Evolutionary conservation across 106 monocot genomes (phyloP), one percentile per base, ranked within the genome.

Genomic region (Acanthochlamys bracteata): DNA sequence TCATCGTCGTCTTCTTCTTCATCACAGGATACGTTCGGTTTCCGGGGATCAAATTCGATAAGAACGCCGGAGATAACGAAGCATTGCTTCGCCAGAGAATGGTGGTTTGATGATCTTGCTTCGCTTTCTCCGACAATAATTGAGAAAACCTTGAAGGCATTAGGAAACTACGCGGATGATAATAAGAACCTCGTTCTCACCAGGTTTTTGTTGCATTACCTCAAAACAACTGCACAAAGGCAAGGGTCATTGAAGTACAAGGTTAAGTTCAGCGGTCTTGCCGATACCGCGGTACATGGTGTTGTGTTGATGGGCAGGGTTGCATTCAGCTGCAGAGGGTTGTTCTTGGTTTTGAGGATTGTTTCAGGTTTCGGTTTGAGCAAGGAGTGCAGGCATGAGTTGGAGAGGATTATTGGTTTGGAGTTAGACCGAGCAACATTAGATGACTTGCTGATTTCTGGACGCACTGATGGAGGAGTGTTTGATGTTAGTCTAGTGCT

Each of bases 401-500:
- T 99, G 25, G 98, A 99, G 81, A 73, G 74, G 61, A 58, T 92
- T 69, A 92, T 92, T 41, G 98, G 98, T 0, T 45, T 75, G 20
- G 59, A 66, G 74, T 73, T 99, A 2, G 88, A 89, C 53, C 76
- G 76, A 68, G 92, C 98, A 14, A 85, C 85, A 14, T 59, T 99
- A 61, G 98, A 99, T 57, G 98, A 99, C 56, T 69, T 99, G 25
- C 66, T 99, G 68, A 79, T 99, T 15, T 82, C 85, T 2, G 98
- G 89, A 11, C 64, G 70, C 11, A 71, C 62, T 12, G 74, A 68
- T 10, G 83, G 75, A 46, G 80, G 73, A 4, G 86, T 75, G 3
- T 99, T 92, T 55, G 98, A 99, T 64, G 98, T 99, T 70, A 86
- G 68, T 59, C 70, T 99, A 57, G 98, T 99, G 52, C 21, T 86